phyloP scores from a whole-genome alignment of 306 rosid genomes.

The Corylus americana region DNA sequence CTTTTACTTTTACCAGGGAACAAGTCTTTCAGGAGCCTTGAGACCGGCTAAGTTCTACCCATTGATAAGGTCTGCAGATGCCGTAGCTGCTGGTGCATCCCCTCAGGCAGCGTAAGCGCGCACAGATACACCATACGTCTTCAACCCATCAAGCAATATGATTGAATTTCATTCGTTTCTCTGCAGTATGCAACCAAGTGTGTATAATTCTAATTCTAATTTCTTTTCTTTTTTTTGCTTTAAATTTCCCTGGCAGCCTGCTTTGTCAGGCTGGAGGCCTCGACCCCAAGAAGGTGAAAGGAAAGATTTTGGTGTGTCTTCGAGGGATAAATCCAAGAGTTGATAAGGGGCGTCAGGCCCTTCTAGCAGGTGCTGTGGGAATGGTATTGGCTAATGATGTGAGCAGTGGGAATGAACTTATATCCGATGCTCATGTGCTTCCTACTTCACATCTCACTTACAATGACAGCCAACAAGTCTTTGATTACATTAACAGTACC shows the following conservation, averaged over 20 bases:
- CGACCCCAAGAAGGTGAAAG: conserved; percentile 54
- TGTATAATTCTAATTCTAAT: too few relatives aligned
- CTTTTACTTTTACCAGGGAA: conserved; percentile 40
- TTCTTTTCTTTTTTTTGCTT: too few relatives aligned
- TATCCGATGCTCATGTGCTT: conserved; percentile 50
- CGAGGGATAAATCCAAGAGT: conserved; percentile 29
- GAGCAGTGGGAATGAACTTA: neutral
- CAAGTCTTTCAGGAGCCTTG: conserved; percentile 49
- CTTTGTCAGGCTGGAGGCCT: conserved; percentile 40
- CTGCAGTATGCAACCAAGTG: too few relatives aligned
- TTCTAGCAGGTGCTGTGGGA: conserved; percentile 60
- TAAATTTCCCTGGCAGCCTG: conserved; percentile 22
- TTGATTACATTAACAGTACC: conserved; percentile 43
- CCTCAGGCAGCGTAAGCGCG: conserved; percentile 37
- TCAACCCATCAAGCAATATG: too few relatives aligned
- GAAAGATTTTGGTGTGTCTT: conserved; percentile 62
- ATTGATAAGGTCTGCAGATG: conserved; percentile 40
- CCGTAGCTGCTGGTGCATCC: conserved; percentile 1
- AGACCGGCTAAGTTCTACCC: conserved; percentile 46
- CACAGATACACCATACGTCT: neutral
- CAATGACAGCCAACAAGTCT: conserved; percentile 34
- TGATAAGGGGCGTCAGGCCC: conserved; percentile 38
- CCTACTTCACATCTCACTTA: conserved; percentile 51
- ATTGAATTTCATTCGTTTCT: too few relatives aligned
- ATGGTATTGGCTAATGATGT: conserved; percentile 54